Base-by-base conservation (phyloP, 768 basidiomycete genomes). In the Phylloporus arenicola region DNA sequence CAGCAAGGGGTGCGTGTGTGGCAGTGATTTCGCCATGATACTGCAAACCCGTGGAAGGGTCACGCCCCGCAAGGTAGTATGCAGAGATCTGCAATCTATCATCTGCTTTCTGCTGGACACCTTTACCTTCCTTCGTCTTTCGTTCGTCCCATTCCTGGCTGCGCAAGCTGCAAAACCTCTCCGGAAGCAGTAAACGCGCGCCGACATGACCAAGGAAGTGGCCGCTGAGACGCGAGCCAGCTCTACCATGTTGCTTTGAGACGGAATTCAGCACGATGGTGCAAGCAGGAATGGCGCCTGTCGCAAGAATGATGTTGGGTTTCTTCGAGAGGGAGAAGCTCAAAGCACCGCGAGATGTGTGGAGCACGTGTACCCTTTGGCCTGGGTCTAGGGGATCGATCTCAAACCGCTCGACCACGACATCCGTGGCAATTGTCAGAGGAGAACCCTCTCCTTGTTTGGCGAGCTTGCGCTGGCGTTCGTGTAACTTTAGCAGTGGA, bases 301-400 rank as follows among this genome's bases (percentile, higher is more conserved):
- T 52, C 29, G 59, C 59, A 16, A 60, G 58, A 17, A 59, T 59
- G 48, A 59, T 43, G 34, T 59, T 59, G 13, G 58, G 47, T 7
- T 47, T 52, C 22, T 40, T 38, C 34, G 6, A 3, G 29, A 48
- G 40, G 6, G 58, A 48, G 24, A 60, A 53, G 22, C 27, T 52
- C 6, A 59, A 27, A 13, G 40, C 29, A 20, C 58, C 58, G 6
- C 58, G 58, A 27, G 58, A 59, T 0, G 58, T 59, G 33, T 50
- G 43, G 6, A 60, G 30, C 8, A 57, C 51, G 24, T 52, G 41
- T 19, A 38, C 50, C 8, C 51, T 40, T 22, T 46, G 35, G 12
- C 33, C 35, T 25, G 49, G 12, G 30, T 48, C 53, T 4, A 48
- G 31, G 24, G 45, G 25, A 45, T 60, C 58, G 29, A 60, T 42